Conservation (phyloP, 805 yeast genomes). For the Cyberlindnera suaveolens region DNA sequence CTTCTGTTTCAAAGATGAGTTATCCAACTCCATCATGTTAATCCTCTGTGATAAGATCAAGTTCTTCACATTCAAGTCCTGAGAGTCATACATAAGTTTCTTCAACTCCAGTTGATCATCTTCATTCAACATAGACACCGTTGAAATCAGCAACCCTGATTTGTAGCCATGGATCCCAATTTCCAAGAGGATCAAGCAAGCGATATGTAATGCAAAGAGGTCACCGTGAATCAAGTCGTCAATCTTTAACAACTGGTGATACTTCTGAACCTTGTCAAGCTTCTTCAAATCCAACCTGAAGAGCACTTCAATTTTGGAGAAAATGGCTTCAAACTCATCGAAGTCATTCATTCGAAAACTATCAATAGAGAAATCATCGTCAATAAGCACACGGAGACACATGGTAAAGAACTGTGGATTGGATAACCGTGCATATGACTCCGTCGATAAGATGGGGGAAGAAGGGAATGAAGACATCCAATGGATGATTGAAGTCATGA, state of each 20-base stretch:
- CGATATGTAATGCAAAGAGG: slow-evolving; percentile 5
- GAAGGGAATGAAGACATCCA: slow-evolving; percentile 4
- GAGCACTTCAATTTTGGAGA: not conserved
- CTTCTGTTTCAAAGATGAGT: slow-evolving; percentile 7
- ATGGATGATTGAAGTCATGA: slow-evolving; percentile 3
- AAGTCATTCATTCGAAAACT: not conserved
- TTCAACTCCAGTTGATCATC: slow-evolving; percentile 11
- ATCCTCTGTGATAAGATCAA: slow-evolving; percentile 14
- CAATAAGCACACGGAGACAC: not conserved
- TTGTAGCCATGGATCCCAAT: slow-evolving; percentile 15
- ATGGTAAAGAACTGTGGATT: not conserved
- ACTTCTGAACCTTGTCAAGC: slow-evolving; percentile 3
- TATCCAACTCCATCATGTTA: slow-evolving; percentile 12
- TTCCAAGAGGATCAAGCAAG: slow-evolving; percentile 15
- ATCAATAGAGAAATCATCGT: not conserved
- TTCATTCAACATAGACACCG: slow-evolving; percentile 9
- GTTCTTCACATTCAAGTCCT: slow-evolving; percentile 15
- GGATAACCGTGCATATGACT: not conserved
- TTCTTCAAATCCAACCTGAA: not conserved
- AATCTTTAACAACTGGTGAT: slow-evolving; percentile 5
- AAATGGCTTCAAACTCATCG: not conserved
- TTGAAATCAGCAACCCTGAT: slow-evolving; percentile 9
- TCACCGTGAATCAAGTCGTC: slow-evolving; percentile 7
- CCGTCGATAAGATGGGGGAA: not conserved
- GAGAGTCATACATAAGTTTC: slow-evolving; percentile 16